A percentile compares a stretch with the other conserved stretches of the same genome.
These are phyloP conservation scores for Lathyrus oleraceus DNA, from an alignment of 306 rosid species.

Conservation along the genomic window DNA sequence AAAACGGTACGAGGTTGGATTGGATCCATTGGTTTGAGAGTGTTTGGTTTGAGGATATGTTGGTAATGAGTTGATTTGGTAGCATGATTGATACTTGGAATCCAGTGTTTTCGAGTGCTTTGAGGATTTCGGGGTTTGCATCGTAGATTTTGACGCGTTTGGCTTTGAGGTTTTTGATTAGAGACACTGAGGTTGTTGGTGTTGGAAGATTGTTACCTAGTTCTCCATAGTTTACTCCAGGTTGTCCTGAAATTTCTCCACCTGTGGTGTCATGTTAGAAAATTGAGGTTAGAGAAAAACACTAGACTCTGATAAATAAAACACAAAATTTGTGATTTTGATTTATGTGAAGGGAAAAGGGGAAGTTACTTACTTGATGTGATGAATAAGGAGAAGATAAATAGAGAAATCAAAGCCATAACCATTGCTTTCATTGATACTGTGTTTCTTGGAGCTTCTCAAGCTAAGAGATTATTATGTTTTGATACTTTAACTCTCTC, in stretches of 20 bases:
- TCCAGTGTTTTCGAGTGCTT: slow-evolving; percentile 52
- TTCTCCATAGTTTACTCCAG: slow-evolving; percentile 67
- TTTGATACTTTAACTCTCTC: not conserved
- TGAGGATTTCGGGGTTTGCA: slow-evolving; percentile 52
- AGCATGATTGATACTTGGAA: slow-evolving; percentile 69
- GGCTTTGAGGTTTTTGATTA: slow-evolving; percentile 55
- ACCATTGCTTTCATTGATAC: slow-evolving; percentile 20
- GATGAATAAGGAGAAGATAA: slow-evolving; percentile 42
- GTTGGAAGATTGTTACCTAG: slow-evolving; percentile 72
- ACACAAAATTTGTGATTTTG: not conserved
- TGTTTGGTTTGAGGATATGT: slow-evolving; percentile 60
- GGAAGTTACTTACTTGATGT: slow-evolving; percentile 41
- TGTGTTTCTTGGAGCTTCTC: not conserved
- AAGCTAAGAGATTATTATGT: not conserved
- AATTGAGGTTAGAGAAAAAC: not conserved
- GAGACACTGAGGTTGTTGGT: slow-evolving; percentile 48
- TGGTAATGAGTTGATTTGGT: slow-evolving; percentile 61
- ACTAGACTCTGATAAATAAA: not conserved
- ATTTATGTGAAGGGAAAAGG: not conserved
- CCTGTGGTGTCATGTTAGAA: slow-evolving; percentile 37
- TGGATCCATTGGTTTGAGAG: slow-evolving; percentile 62
- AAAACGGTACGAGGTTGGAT: slow-evolving; percentile 54
- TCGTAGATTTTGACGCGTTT: slow-evolving; percentile 60
- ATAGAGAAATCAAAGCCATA: slow-evolving; percentile 29
- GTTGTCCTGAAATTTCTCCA: slow-evolving; percentile 43